These are phyloP conservation scores for Camellia lanceoleosa DNA, from an alignment of 148 eudicot genomes.

Conservation along the genomic window DNA sequence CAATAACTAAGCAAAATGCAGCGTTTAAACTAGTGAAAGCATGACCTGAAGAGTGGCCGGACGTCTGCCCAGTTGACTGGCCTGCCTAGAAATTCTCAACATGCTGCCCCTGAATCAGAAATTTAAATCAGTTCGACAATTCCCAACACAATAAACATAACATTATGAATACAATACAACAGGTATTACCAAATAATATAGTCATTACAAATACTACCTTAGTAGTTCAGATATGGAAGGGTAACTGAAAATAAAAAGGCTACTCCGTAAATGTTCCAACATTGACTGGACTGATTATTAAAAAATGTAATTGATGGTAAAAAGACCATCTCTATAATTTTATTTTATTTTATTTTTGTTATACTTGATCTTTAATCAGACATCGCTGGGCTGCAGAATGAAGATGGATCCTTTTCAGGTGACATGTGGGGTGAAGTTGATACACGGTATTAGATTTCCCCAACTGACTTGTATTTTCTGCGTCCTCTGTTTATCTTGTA, in stretches of 20 bases:
- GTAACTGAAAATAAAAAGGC: background rate
- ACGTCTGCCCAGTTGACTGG: no score
- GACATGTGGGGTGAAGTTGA: slow-evolving; percentile 98
- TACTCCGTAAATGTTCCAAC: background rate
- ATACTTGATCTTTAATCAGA: slow-evolving; percentile 55
- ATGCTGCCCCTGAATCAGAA: no score
- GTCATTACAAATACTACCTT: background rate
- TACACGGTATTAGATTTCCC: slow-evolving; percentile 47
- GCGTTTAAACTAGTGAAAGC: no score
- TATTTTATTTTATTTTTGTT: background rate
- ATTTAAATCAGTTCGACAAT: no score
- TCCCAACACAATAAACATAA: no score
- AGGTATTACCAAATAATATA: no score
- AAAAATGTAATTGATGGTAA: background rate
- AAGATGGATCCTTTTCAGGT: slow-evolving; percentile 95
- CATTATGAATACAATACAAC: no score
- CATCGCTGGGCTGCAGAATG: slow-evolving; percentile 69
- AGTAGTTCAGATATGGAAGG: background rate
- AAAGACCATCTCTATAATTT: background rate
- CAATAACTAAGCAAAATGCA: no score
- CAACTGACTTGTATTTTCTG: background rate
- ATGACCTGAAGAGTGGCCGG: no score
- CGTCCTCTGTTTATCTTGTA: background rate
- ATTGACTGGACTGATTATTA: background rate
- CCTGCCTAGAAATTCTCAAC: no score